Conservation (phyloP, 208 protist genomes). For the Leishmania guyanensis region DNA sequence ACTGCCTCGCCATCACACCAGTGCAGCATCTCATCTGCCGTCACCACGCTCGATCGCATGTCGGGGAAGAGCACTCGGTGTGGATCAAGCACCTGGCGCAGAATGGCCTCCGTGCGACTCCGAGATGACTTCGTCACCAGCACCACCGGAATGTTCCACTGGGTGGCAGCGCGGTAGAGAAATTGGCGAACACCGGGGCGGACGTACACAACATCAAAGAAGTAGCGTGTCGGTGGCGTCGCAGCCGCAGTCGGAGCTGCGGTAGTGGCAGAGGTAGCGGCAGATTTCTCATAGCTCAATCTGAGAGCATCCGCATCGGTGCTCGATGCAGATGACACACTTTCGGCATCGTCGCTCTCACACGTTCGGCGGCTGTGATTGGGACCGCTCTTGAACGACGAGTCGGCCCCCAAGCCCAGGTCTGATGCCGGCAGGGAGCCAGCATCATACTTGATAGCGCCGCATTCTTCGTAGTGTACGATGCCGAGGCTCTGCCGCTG, state of each 20-base stretch:
- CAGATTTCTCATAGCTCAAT: background rate
- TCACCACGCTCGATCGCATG: conserved; percentile 14
- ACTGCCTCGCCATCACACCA: background rate
- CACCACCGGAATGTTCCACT: conserved; percentile 78
- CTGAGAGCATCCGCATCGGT: background rate
- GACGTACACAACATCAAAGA: conserved; percentile 65
- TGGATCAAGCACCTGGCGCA: conserved; percentile 69
- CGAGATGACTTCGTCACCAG: conserved; percentile 76
- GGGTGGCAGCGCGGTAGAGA: conserved; percentile 47
- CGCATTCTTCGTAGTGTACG: conserved; percentile 49
- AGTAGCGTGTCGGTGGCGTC: conserved; percentile 4
- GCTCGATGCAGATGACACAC: background rate
- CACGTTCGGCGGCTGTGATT: too few species aligned
- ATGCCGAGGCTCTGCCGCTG: conserved; percentile 23
- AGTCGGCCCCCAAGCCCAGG: background rate
- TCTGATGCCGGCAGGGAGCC: background rate
- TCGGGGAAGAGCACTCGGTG: conserved; percentile 51
- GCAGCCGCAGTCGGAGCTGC: background rate
- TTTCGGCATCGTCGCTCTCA: background rate
- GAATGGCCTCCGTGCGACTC: conserved; percentile 61
- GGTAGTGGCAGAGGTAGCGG: background rate
- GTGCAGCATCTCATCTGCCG: conserved; percentile 33
- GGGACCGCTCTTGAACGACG: background rate
- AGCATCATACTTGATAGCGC: conserved; percentile 36
- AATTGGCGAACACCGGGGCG: conserved; percentile 60